phyloP scores from a whole-genome alignment of 2,329 filamentous ascomycete genomes.

The Neofusicoccum sp. region DNA sequence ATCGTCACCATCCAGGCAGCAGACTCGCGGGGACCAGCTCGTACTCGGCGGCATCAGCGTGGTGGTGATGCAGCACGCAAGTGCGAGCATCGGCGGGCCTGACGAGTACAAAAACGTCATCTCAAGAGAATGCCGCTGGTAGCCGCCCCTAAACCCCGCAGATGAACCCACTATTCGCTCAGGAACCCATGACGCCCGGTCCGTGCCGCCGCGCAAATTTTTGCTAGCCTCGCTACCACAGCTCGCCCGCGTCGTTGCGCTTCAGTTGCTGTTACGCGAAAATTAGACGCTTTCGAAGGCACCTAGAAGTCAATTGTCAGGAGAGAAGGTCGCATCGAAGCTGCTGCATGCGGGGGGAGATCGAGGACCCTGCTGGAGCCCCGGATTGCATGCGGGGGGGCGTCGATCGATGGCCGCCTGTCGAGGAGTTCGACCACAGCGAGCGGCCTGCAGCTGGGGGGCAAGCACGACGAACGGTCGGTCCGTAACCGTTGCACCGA shows the following conservation, averaged over 20 bases:
- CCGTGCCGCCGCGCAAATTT: conserved; percentile 13
- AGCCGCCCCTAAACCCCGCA: conserved; percentile 7
- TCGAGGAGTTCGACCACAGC: too few species aligned
- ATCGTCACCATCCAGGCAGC: too few species aligned
- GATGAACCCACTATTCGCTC: conserved; percentile 12
- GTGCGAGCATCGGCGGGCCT: conserved; percentile 9
- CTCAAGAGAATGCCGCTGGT: background rate
- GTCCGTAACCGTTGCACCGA: conserved; percentile 11
- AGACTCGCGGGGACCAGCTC: too few species aligned
- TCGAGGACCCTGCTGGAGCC: conserved; percentile 13
- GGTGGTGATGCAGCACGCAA: background rate
- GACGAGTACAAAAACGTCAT: background rate
- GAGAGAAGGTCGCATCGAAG: conserved; percentile 9
- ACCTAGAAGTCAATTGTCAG: background rate
- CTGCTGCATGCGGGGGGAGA: conserved; percentile 9
- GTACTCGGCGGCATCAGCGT: background rate
- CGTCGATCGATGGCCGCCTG: conserved; percentile 10
- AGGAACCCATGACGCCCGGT: conserved; percentile 13
- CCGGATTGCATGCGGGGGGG: conserved; percentile 14
- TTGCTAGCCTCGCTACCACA: conserved; percentile 11
- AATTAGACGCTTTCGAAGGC: conserved; percentile 1
- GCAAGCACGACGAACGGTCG: background rate
- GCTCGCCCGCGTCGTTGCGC: background rate
- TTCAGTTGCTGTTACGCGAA: conserved; percentile 13
- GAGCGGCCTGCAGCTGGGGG: background rate